Evolutionary conservation across 192 early-diverging fungal species (phyloP), one percentile per base, ranked within the genome.

Genomic region (Oehlia diaphana): DNA sequence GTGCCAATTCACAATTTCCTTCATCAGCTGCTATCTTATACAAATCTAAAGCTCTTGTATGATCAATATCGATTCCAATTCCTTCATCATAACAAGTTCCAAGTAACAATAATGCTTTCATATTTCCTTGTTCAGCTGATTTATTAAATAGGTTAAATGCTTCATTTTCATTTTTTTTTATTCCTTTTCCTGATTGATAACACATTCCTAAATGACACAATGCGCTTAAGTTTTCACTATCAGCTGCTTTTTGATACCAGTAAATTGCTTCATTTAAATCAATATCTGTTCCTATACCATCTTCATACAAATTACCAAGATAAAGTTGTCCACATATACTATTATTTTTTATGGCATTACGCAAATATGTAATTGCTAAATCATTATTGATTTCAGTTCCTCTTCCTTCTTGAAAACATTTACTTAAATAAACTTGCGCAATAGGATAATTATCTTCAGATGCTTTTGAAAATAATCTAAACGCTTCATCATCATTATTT

Each of bases 131-230:
- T 23, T 85, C 85, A 9, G 86, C 87, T 4, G 89, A 88, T 53
- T 82, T 86, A 9, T 77, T 82, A 58, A 89, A 90, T 85, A 88
- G 88, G 75, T 84, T 72, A 76, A 96, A 88, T 84, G 37, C 85
- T 85, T 72, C 88, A 90, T 50, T 88, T 21, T 89, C 87, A 80
- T 94, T 88, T 81, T 92, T 90, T 37, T 88, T 89, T 13, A 87
- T 85, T 23, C 92, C 94, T 74, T 92, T 89, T 8, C 87, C 94
- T 81, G 94, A 92, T 44, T 92, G 92, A 79, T 93, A 96, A 72
- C 94, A 95, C 76, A 2, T 35, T n/a, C 35, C 68, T 39, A 70
- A 70, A 39, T 70, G 4, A n/a, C n/a, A 39, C 31, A 39, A 90
- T 93, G 16, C 94, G 91, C 1, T 89, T 26, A 86, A 82, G 31